A percentile compares a stretch with the other conserved stretches of the same genome.
Conservation (phyloP, 2,329 filamentous ascomycete genomes). For the Colletotrichum cordylinicola region DNA sequence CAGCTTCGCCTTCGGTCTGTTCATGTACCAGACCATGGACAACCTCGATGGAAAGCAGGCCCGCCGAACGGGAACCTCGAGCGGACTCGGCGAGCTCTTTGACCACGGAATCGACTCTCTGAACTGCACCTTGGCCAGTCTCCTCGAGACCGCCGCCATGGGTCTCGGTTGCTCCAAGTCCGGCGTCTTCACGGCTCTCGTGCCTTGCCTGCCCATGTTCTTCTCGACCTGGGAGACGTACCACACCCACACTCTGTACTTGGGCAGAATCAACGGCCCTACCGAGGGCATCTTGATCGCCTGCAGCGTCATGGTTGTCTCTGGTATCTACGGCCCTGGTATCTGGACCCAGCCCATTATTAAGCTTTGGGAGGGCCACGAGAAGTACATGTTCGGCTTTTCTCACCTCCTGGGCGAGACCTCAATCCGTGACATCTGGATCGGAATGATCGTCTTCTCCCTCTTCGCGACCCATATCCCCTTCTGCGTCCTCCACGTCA, state of each 20-base stretch:
- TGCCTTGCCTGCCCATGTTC: conserved; percentile 96
- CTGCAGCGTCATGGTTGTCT: conserved; percentile 82
- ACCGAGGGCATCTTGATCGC: conserved; percentile 95
- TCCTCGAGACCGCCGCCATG: conserved; percentile 93
- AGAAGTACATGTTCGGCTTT: conserved; percentile 56
- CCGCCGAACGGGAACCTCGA: conserved; percentile 91
- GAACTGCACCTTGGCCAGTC: conserved; percentile 92
- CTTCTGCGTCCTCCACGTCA: conserved; percentile 87
- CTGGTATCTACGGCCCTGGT: conserved; percentile 85
- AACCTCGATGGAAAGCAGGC: conserved; percentile 99
- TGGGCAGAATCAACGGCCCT: conserved; percentile 95
- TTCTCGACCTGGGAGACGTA: conserved; percentile 99
- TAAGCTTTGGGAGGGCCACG: conserved; percentile 60
- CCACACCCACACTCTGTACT: conserved; percentile 95
- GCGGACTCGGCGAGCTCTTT: conserved; percentile 93
- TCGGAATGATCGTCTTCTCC: conserved; percentile 70
- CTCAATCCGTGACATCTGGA: conserved; percentile 89
- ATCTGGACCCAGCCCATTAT: conserved; percentile 84
- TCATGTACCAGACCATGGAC: conserved; percentile 99
- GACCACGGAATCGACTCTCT: conserved; percentile 98
- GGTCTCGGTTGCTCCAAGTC: conserved; percentile 83
- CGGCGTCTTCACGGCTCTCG: conserved; percentile 89
- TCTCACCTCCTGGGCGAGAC: conserved; percentile 69
- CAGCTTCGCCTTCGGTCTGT: conserved; percentile 93
- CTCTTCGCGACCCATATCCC: conserved; percentile 80